A percentile compares a stretch with the other conserved stretches of the same genome.
Conservation (phyloP, 2,329 filamentous ascomycete species). For the Orbilia brochopaga region DNA sequence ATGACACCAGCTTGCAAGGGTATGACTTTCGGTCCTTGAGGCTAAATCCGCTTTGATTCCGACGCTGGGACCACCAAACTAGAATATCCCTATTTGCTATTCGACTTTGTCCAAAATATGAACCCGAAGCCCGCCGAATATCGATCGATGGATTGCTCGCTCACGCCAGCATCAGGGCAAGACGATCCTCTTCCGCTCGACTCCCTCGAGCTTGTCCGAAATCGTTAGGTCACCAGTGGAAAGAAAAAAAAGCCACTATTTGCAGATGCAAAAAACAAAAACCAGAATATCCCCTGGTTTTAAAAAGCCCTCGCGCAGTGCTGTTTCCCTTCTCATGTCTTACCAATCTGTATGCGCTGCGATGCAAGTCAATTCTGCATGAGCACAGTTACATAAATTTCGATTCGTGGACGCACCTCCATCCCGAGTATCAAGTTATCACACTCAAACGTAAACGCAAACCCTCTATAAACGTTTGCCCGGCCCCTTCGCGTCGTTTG, state of each 20-base stretch:
- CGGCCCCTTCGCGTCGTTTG: background rate
- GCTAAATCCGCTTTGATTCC: background rate
- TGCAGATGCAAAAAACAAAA: background rate
- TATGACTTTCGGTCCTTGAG: background rate
- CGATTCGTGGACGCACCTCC: background rate
- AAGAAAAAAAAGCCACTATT: background rate
- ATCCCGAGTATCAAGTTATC: background rate
- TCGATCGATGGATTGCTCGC: background rate
- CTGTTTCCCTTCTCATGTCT: slow-evolving; percentile 22
- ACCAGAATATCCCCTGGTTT: background rate
- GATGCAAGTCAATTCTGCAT: slow-evolving; percentile 48
- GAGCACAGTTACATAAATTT: background rate
- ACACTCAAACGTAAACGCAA: slow-evolving; percentile 33
- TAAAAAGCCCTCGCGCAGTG: background rate
- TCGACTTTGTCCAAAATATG: background rate
- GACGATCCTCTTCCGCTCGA: background rate
- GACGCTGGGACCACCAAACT: background rate
- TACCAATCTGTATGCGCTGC: slow-evolving; percentile 21
- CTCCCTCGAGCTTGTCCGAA: slow-evolving; percentile 2
- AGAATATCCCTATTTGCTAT: background rate
- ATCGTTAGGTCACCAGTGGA: slow-evolving; percentile 3
- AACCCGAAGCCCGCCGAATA: background rate
- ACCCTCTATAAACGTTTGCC: slow-evolving; percentile 1
- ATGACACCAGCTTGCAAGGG: background rate
- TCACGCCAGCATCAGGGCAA: background rate